A percentile compares a stretch with the other conserved stretches of the same genome.
phyloP scores from a whole-genome alignment of 2,329 filamentous ascomycete species.

The Fusarium verrucosum region DNA sequence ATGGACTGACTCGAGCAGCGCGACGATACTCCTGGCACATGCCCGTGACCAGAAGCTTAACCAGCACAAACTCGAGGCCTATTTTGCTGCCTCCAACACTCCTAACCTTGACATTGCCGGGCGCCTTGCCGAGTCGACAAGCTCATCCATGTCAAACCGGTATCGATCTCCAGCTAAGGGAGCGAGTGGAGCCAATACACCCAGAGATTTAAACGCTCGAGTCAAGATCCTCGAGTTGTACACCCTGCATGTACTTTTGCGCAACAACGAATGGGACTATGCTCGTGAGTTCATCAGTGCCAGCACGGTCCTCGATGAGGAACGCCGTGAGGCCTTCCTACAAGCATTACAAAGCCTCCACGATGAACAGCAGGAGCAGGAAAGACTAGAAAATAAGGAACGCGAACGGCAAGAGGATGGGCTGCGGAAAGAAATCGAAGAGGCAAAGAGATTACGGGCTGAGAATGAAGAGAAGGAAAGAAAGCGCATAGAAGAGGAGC shows the following conservation, averaged over 20 bases:
- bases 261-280: slow-evolving; percentile 96
- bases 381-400: slow-evolving; percentile 70
- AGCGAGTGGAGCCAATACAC: slow-evolving; percentile 77
- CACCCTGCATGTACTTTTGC: slow-evolving; percentile 90
- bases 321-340: slow-evolving; percentile 87
- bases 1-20: slow-evolving; percentile 61
- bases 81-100: slow-evolving; percentile 79
- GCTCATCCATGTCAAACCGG: slow-evolving; percentile 45
- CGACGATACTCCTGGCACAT: slow-evolving; percentile 90
- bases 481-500: slow-evolving; percentile 64
- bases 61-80: slow-evolving; percentile 87
- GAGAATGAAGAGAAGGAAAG: slow-evolving; percentile 68
- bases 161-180: slow-evolving; percentile 59
- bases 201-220: slow-evolving; percentile 82
- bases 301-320: slow-evolving; percentile 89
- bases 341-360: slow-evolving; percentile 84
- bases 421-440: slow-evolving; percentile 65
- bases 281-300: slow-evolving; percentile 88
- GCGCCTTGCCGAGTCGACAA: slow-evolving; percentile 63
- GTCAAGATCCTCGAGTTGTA: slow-evolving; percentile 96
- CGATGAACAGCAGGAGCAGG: slow-evolving; percentile 82
- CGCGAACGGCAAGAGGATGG: slow-evolving; percentile 65
- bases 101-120: slow-evolving; percentile 77
- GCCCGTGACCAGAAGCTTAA: slow-evolving; percentile 84
- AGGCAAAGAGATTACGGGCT: slow-evolving; percentile 63